Evolutionary conservation across 805 yeast genomes (phyloP), one percentile per base, ranked within the genome.

Genomic region (Schwanniomyces vanrijiae): DNA sequence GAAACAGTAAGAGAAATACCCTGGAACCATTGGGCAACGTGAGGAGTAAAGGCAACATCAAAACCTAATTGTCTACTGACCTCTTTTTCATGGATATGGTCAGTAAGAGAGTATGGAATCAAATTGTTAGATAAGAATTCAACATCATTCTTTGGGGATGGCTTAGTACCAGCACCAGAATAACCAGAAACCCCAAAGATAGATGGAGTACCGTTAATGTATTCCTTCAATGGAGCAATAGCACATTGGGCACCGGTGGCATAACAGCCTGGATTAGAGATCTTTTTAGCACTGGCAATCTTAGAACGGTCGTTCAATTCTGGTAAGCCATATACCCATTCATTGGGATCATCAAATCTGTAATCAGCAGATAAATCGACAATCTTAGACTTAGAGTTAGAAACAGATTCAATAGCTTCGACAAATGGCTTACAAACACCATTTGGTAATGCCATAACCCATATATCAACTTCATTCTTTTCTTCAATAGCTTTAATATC

Each of bases 381-480:
- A 48, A 94, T 90, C 61, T 90, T 94, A 14, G 88, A 84, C 40
- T 82, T 76, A 40, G 91, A 86, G 42, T 60, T 57, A n/a, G 64
- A 61, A 24, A 84, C 87, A 18, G 83, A 75, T 55, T 84, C 88
- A 56, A 88, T 87, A 21, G 92, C 90, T 16, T 84, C 84, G 34
- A 88, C 94, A 64, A 88, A 87, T 46, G 90, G 94, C 63, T 84
- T 83, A 63, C 98, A 94, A 33, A 94, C 97, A 42, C 97, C 97
- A 65, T 94, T 94, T 53, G 99, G 99, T 60, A 94, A 78, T 1
- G 99, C 99, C 99, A 95, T 94, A 22, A 95, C 96, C 99, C 99
- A 94, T 44, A 91, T 86, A 61, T 94, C 99, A 48, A 94, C 88
- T 45, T 81, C 88, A 42, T 83, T 81, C 41, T 82, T 73, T 53